A percentile compares a stretch with the other conserved stretches of the same genome.
Conservation (phyloP, 2,329 filamentous ascomycete genomes). For the Ophiocordyceps unilateralis region DNA sequence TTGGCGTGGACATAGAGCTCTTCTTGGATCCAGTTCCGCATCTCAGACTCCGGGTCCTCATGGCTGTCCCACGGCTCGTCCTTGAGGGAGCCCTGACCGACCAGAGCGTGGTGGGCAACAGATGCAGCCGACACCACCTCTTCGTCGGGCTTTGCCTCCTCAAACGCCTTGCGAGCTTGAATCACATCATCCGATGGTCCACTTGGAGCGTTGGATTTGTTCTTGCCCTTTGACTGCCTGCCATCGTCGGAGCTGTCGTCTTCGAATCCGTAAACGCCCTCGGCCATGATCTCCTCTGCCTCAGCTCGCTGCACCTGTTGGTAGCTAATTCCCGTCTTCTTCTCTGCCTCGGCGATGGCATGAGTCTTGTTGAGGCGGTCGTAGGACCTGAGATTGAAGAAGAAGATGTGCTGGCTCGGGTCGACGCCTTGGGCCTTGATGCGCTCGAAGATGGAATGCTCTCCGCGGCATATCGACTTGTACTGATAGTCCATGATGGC, state of each 20-base stretch:
- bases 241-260: constrained; percentile 18
- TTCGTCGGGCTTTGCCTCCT: constrained; percentile 24
- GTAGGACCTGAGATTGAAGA: constrained; percentile 88
- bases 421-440: constrained; percentile 58
- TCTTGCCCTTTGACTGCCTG: constrained; percentile 22
- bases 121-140: constrained; percentile 20
- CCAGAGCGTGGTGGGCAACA: constrained; percentile 71
- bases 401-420: constrained; percentile 65
- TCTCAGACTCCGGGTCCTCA: constrained; percentile 51
- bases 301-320: constrained; percentile 75
- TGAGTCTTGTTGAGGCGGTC: constrained; percentile 79
- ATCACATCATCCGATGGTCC: constrained; percentile 19
- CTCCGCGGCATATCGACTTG: constrained; percentile 83
- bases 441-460: constrained; percentile 76
- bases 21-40: constrained; percentile 82
- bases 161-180: constrained; percentile 34
- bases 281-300: constrained; percentile 73
- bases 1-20: constrained; percentile 94
- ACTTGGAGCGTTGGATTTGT: constrained; percentile 11
- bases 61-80: constrained; percentile 61
- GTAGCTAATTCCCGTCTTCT: constrained; percentile 68
- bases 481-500: constrained; percentile 99
- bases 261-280: constrained; percentile 45
- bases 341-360: constrained; percentile 55
- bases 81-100: constrained; percentile 35